A percentile compares a stretch with the other conserved stretches of the same genome.
Conservation (phyloP, 73 alveolate genomes). For the Paramecium sonneborni region DNA sequence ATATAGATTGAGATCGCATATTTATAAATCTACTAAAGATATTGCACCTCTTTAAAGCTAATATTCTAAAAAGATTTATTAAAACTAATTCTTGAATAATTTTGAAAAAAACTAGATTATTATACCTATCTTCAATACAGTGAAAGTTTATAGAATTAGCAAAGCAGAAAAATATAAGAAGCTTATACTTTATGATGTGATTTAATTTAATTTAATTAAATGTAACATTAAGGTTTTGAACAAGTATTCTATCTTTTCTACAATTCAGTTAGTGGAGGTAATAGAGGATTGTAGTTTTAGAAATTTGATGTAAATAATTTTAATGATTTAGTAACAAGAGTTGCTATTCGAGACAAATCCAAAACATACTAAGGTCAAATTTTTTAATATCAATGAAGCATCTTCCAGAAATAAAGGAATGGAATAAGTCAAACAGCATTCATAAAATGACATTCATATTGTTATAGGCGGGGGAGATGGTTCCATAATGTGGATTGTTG, state of each 20-base stretch:
- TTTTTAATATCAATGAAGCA: neutral
- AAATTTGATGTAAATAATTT: neutral
- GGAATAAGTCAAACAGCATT: neutral
- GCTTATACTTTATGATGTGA: too few species aligned
- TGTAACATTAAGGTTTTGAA: neutral
- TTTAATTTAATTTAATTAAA: neutral
- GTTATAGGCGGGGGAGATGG: slow-evolving; percentile 92
- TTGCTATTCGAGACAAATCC: neutral
- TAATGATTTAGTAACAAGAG: neutral
- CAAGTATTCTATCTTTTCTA: neutral
- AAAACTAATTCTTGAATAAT: too few species aligned
- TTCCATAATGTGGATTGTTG: slow-evolving; percentile 79
- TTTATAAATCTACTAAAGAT: too few species aligned
- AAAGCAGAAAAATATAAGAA: too few species aligned
- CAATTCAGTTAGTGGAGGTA: slow-evolving; percentile 43
- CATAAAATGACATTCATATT: neutral
- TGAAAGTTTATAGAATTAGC: too few species aligned
- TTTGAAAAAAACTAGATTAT: too few species aligned
- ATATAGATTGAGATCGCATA: too few species aligned
- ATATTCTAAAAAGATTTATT: too few species aligned
- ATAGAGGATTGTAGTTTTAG: neutral
- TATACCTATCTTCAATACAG: too few species aligned
- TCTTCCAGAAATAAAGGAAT: slow-evolving; percentile 7
- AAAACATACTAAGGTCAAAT: neutral
- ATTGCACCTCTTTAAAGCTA: too few species aligned